A percentile compares a stretch with the other conserved stretches of the same genome.
Evolutionary conservation across 1,284 basidiomycete species (phyloP).

Genomic region (Cryptococcus sp.): DNA sequence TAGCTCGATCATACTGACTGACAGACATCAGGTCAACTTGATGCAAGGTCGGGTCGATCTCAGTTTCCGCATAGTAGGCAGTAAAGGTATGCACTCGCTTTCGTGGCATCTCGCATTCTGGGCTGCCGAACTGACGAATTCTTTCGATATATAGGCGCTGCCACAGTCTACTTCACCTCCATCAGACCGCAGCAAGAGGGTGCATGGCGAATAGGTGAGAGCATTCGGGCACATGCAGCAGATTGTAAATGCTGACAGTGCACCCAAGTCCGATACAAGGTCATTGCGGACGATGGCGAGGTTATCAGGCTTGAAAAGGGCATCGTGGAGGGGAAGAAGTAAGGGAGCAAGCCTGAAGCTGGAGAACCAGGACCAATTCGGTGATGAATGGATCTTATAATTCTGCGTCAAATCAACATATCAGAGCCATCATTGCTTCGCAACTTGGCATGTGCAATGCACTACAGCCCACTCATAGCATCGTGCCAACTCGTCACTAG

Average conservation of each 20-base stretch:
- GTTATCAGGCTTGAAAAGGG: conserved; percentile 42
- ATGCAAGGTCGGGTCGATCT: conserved; percentile 54
- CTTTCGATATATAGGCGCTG: conserved; percentile 27
- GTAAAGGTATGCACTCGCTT: conserved; percentile 24
- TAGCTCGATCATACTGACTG: background rate
- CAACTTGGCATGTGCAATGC: too few relatives aligned
- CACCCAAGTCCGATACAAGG: conserved; percentile 50
- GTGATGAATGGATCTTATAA: too few relatives aligned
- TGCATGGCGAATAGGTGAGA: conserved; percentile 50
- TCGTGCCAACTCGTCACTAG: too few relatives aligned
- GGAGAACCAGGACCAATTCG: too few relatives aligned
- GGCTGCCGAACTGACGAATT: conserved; percentile 12
- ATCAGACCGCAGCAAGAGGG: conserved; percentile 49
- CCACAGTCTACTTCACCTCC: conserved; percentile 54
- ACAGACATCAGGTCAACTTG: conserved; percentile 44
- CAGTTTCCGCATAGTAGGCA: conserved; percentile 49
- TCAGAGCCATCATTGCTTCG: too few relatives aligned
- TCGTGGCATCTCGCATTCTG: background rate
- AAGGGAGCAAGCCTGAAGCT: too few relatives aligned
- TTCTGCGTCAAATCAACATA: too few relatives aligned
- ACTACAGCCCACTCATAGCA: too few relatives aligned
- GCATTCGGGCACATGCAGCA: background rate
- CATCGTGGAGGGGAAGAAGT: conserved; percentile 1
- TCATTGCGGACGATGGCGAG: conserved; percentile 49
- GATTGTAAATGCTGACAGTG: background rate